phyloP scores from a whole-genome alignment of 305 asterid species.

The Fraxinus sp. region DNA sequence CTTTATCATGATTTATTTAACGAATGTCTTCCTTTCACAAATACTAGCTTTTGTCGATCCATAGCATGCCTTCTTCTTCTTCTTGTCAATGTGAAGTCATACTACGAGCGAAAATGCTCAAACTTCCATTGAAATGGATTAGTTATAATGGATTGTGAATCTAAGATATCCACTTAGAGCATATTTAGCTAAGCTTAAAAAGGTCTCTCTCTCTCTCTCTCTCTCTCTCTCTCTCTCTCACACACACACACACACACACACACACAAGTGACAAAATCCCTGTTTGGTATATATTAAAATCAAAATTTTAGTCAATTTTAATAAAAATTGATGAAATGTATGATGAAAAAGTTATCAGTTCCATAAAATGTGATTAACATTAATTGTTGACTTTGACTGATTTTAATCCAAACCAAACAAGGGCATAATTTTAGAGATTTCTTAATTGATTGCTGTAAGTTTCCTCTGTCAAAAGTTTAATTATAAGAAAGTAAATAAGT shows the following conservation, averaged over 20 bases:
- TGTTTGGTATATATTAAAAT: too few relatives aligned
- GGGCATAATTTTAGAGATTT: not conserved
- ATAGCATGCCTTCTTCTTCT: not conserved
- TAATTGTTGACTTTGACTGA: too few relatives aligned
- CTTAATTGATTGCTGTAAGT: not conserved
- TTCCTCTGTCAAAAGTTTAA: not conserved
- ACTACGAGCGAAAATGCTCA: not conserved
- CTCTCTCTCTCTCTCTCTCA: not conserved
- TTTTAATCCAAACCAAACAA: too few relatives aligned
- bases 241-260: not conserved
- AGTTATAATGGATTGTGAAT: not conserved
- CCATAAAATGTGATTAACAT: too few relatives aligned
- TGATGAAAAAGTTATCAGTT: too few relatives aligned
- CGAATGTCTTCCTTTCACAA: not conserved
- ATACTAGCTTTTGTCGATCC: not conserved
- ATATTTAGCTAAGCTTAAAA: not conserved
- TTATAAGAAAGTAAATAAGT: not conserved
- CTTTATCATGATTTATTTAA: not conserved
- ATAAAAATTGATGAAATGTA: too few relatives aligned
- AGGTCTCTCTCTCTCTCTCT: not conserved
- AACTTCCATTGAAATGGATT: not conserved
- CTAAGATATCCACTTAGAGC: not conserved
- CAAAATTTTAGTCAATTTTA: not conserved
- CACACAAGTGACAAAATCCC: too few relatives aligned
- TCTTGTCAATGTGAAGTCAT: not conserved